Conservation (phyloP, 2,329 filamentous ascomycete species). For the Aspergillus hortae region DNA sequence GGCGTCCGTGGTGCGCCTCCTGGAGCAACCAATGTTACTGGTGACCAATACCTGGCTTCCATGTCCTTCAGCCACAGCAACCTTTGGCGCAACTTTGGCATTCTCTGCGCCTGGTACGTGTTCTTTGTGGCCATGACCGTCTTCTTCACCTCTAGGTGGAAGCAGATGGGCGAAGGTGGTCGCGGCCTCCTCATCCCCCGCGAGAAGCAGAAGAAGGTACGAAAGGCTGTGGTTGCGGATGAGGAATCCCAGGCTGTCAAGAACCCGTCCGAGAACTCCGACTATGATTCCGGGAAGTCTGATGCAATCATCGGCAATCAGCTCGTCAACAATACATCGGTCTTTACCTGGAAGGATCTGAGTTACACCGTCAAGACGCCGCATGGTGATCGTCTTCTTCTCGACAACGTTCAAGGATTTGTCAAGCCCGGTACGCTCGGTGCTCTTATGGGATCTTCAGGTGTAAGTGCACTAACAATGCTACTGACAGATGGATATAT, state of each 20-base stretch:
- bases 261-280: not conserved
- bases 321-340: not conserved
- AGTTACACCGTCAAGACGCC: slow-evolving; percentile 1
- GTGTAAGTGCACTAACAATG: not conserved
- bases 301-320: not conserved
- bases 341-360: slow-evolving; percentile 1
- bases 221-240: not conserved
- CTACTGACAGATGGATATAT: not conserved
- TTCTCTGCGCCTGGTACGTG: slow-evolving; percentile 59
- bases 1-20: slow-evolving; percentile 53
- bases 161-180: slow-evolving; percentile 41
- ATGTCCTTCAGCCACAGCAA: slow-evolving; percentile 51
- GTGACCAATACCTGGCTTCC: slow-evolving; percentile 54
- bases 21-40: slow-evolving; percentile 49
- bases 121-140: slow-evolving; percentile 58
- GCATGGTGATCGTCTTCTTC: not conserved
- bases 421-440: not conserved
- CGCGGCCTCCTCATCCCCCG: slow-evolving; percentile 58
- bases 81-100: slow-evolving; percentile 58
- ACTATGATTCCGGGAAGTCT: not conserved
- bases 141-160: slow-evolving; percentile 54
- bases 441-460: slow-evolving; percentile 1
- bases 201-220: slow-evolving; percentile 32
- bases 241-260: not conserved
- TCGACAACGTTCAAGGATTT: not conserved